phyloP scores from a whole-genome alignment of 345 rosid genomes.

The Eucalyptus guilfoylei region DNA sequence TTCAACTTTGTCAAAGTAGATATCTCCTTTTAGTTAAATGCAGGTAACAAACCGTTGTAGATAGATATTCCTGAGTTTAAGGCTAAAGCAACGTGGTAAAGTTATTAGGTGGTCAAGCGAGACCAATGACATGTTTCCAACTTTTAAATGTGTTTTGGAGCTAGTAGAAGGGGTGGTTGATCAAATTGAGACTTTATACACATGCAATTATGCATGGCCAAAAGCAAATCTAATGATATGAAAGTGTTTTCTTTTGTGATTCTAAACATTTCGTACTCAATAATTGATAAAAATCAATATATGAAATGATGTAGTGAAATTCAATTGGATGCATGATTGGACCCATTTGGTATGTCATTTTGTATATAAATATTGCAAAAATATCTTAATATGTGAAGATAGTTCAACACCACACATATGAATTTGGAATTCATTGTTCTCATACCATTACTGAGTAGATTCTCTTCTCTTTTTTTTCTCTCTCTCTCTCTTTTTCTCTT shows the following conservation, averaged over 20 bases:
- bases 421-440: neutral
- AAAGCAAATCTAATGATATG: neutral
- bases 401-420: neutral
- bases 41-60: neutral
- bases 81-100: neutral
- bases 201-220: neutral
- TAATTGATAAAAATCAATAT: neutral
- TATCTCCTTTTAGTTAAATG: neutral
- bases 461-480: neutral
- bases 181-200: neutral
- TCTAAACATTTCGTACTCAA: neutral
- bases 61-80: neutral
- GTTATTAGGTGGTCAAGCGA: neutral
- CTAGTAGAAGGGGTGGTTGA: neutral
- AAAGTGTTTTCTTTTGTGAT: neutral
- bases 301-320: too few relatives aligned
- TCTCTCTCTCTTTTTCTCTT: too few relatives aligned
- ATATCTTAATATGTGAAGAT: neutral
- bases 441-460: fast-evolving
- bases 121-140: neutral
- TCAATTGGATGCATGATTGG: neutral
- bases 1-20: neutral
- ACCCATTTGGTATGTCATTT: neutral
- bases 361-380: too few relatives aligned
- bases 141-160: neutral